Base-by-base conservation (phyloP, 1,284 basidiomycete genomes). In the Sporisorium sorghi region DNA sequence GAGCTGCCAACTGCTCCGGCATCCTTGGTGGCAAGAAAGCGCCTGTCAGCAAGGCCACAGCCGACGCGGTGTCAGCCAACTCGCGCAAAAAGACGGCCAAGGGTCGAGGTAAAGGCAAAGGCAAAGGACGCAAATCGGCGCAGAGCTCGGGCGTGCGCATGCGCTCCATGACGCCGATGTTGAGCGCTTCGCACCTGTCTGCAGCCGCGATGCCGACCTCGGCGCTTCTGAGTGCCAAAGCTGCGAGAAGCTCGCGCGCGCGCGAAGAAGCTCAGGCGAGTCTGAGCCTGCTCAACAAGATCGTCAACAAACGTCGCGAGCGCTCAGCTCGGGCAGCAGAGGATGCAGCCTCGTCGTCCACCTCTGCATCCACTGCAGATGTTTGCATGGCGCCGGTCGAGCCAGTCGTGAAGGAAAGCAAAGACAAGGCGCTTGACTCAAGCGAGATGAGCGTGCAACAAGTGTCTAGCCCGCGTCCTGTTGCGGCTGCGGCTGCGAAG, bases 11-110 rank as follows among this genome's bases (percentile, higher is more conserved):
- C 47, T 83, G 81, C 58, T 58, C 66, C 0, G 78, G 78, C 19
- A 64, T 73, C 19, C 71, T 83, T n/a, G 81, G 80, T 6, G 76
- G 67, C 32, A 77, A 75, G 58, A 79, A 78, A 44, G 55, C 61
- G 30, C 56, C 65, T 17, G 46, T 49, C 6, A 26, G 44, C 21
- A 66, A 62, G 42, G 24, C 59, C 12, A 39, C 30, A 3, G 33
- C 42, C 5, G 42, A 40, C 3, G 57, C 35, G 1, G 49, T 49
- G 0, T 28, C 42, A 5, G 60, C 57, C 28, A 60, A 64, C n/a
- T 59, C 67, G 15, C 60, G 67, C 40, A 65, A 66, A 37, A 59
- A 59, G 58, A 66, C 64, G 14, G 68, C 57, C 37, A 61, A 58
- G 40, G 64, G 52, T 12, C 61, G 48, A 54, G 50, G 64, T 23